A percentile compares a stretch with the other conserved stretches of the same genome.
Conservation (phyloP, 805 yeast species). For the Yamadazyma ubonensis region DNA sequence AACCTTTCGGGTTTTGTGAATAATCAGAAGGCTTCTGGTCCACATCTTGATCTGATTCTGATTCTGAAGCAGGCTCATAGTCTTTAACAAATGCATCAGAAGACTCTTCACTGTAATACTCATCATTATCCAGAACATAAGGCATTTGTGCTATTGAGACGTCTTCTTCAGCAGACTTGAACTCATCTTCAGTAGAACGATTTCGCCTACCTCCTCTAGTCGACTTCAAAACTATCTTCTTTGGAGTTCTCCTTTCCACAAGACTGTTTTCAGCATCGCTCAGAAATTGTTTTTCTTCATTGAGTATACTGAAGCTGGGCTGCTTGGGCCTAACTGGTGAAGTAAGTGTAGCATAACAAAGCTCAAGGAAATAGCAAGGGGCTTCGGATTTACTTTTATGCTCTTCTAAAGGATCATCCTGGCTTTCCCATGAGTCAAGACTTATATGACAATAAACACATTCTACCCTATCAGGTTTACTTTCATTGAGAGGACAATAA, state of each 20-base stretch:
- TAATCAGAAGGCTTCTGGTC: not conserved
- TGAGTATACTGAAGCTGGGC: slow-evolving; percentile 1
- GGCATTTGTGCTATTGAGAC: not conserved
- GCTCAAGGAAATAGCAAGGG: slow-evolving; percentile 29
- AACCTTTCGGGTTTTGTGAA: not conserved
- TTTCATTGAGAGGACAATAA: slow-evolving; percentile 28
- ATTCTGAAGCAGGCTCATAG: slow-evolving; percentile 4
- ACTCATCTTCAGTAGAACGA: not conserved
- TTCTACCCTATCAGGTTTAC: slow-evolving; percentile 34
- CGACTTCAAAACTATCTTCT: too few relatives aligned
- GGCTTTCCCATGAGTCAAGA: slow-evolving; percentile 53
- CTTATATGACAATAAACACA: slow-evolving; percentile 28
- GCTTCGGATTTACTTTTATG: slow-evolving; percentile 36
- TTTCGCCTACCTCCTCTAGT: too few relatives aligned
- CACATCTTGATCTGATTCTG: not conserved
- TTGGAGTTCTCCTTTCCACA: too few relatives aligned
- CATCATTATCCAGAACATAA: slow-evolving; percentile 5
- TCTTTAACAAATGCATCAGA: slow-evolving; percentile 3
- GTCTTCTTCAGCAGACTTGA: slow-evolving; percentile 3
- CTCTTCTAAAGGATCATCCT: slow-evolving; percentile 61
- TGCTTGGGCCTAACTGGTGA: not conserved
- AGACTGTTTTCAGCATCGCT: slow-evolving; percentile 9
- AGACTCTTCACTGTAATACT: not conserved
- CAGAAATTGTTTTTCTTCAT: slow-evolving; percentile 7
- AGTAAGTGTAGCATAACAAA: not conserved